phyloP scores from a whole-genome alignment of 805 yeast species.

The Priceomyces melissophilus region DNA sequence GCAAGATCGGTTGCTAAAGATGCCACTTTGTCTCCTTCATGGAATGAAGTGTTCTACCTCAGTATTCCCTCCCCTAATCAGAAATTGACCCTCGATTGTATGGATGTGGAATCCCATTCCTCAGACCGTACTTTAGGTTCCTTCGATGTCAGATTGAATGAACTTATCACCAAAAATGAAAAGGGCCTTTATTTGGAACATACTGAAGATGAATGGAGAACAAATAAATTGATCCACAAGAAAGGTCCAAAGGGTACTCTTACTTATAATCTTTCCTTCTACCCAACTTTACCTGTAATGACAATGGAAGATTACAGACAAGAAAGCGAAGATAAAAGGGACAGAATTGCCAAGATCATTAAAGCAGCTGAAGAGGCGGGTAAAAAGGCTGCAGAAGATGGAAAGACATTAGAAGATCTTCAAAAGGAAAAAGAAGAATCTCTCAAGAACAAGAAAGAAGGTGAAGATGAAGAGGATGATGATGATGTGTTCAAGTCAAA shows the following conservation, averaged over 20 bases:
- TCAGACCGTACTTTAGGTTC: conserved; percentile 86
- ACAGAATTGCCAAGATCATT: conserved; percentile 33
- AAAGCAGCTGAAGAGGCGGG: conserved; percentile 15
- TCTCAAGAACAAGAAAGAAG: conserved; percentile 14
- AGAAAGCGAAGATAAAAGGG: conserved; percentile 39
- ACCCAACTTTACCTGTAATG: conserved; percentile 77
- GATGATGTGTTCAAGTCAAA: conserved; percentile 28
- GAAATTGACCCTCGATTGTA: conserved; percentile 76
- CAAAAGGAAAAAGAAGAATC: conserved; percentile 32
- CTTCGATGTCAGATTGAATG: conserved; percentile 64
- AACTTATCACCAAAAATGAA: conserved; percentile 67
- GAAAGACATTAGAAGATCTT: conserved; percentile 12
- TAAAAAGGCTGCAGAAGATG: conserved; percentile 12
- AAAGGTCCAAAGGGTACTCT: conserved; percentile 84
- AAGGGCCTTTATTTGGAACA: conserved; percentile 56
- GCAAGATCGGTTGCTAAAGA: conserved; percentile 72
- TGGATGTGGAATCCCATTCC: conserved; percentile 83
- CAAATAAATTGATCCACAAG: conserved; percentile 63
- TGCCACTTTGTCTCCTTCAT: conserved; percentile 72
- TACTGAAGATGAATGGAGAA: conserved; percentile 52
- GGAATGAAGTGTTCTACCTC: conserved; percentile 79
- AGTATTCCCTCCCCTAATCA: conserved; percentile 83
- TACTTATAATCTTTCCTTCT: conserved; percentile 73
- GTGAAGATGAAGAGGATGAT: conserved; percentile 33
- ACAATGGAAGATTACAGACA: conserved; percentile 70